Conservation (phyloP, 2,329 filamentous ascomycete species). For the Colletotrichum graminicola region DNA sequence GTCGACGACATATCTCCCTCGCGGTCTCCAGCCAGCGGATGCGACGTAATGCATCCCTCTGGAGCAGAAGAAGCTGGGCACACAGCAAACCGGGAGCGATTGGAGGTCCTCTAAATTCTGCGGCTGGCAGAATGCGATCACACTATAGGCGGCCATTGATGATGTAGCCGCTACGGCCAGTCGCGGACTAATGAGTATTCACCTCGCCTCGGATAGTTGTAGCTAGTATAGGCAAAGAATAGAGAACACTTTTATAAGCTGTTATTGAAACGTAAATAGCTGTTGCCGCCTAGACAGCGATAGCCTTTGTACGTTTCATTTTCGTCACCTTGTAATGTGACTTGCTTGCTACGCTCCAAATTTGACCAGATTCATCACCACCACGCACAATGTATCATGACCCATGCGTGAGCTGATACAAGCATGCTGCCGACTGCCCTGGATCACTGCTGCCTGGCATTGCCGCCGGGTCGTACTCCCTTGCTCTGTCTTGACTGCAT, state of each 20-base stretch:
- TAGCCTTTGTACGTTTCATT: not conserved
- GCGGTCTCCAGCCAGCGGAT: not conserved
- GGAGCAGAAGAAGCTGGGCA: not conserved
- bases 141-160: not conserved
- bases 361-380: not conserved
- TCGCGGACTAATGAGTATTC: not conserved
- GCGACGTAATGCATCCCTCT: not conserved
- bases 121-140: not conserved
- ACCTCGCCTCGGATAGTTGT: no score
- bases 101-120: not conserved
- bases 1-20: not conserved
- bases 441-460: not conserved
- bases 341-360: not conserved
- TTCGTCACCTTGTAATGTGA: not conserved
- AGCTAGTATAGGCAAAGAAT: no score
- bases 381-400: not conserved
- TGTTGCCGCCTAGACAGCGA: not conserved
- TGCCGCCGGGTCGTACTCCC: not conserved
- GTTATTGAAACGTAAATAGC: not conserved
- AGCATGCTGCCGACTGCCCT: constrained; percentile 2
- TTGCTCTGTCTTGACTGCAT: not conserved
- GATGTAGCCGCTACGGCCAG: not conserved
- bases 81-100: not conserved
- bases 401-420: not conserved
- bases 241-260: no score